Conservation (phyloP, 768 basidiomycete genomes). For the Mycena capillaripes region DNA sequence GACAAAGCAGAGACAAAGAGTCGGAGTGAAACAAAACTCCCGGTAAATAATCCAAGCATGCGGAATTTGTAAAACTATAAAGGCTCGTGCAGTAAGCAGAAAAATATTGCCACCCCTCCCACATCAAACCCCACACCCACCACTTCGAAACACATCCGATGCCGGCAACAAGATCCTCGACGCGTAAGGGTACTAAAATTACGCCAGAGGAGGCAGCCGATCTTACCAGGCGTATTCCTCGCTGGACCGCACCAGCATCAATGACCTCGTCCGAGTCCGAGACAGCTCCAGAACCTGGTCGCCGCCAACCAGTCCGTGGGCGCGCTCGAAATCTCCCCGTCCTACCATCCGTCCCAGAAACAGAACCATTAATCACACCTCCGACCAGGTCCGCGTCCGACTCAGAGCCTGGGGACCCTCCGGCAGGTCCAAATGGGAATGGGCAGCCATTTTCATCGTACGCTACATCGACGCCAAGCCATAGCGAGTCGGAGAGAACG, state of each 20-base stretch:
- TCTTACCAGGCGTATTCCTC: background rate
- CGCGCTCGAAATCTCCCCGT: background rate
- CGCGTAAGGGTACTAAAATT: background rate
- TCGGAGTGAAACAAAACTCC: background rate
- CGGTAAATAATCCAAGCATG: background rate
- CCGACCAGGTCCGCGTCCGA: background rate
- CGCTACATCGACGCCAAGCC: background rate
- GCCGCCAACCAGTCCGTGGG: background rate
- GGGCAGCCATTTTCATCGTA: background rate
- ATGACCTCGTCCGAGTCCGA: background rate
- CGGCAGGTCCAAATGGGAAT: background rate
- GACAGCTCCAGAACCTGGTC: background rate
- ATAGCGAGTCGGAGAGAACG: background rate
- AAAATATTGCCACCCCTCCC: background rate
- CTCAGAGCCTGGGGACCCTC: background rate
- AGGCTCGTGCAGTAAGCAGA: background rate
- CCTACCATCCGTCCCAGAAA: background rate
- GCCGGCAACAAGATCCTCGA: background rate
- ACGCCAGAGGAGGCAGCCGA: background rate
- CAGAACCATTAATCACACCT: no score
- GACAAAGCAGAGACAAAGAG: background rate
- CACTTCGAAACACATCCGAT: background rate
- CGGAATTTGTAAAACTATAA: background rate
- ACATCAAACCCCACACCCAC: background rate
- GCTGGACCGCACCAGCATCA: background rate